A percentile compares a stretch with the other conserved stretches of the same genome.
Evolutionary conservation across 305 asterid genomes (phyloP).

Genomic region (Fraxinus ornus): DNA sequence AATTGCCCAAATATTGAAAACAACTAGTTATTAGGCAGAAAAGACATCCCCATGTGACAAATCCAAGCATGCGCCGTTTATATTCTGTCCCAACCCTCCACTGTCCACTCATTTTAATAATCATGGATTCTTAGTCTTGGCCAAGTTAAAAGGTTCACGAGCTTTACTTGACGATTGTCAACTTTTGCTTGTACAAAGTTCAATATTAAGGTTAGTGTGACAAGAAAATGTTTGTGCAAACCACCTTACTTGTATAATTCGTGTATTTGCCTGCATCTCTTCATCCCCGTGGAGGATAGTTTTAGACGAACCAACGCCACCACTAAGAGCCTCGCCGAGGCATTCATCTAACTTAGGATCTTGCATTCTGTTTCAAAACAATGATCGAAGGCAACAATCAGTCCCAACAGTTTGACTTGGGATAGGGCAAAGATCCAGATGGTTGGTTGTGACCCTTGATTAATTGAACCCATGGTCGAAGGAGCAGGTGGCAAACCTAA

Average conservation of each 20-base stretch:
- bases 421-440: background rate
- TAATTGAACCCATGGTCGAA: background rate
- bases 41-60: slow-evolving; percentile 43
- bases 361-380: background rate
- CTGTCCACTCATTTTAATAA: slow-evolving; percentile 3
- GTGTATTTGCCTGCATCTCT: background rate
- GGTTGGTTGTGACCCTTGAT: background rate
- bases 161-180: background rate
- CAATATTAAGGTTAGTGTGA: background rate
- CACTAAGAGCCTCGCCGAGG: background rate
- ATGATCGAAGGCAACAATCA: background rate
- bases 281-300: background rate
- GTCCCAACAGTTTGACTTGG: background rate
- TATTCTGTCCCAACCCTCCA: slow-evolving; percentile 19
- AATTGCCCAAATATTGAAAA: slow-evolving; percentile 25
- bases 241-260: background rate
- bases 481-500: background rate
- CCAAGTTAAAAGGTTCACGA: background rate
- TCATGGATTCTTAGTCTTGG: background rate
- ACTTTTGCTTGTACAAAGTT: background rate
- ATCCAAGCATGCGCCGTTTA: slow-evolving; percentile 41
- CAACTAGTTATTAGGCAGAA: slow-evolving; percentile 21
- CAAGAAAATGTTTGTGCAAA: background rate
- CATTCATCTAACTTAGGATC: background rate
- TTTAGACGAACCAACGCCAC: background rate